Conservation (phyloP, 2,329 filamentous ascomycete genomes). For the Cordyceps pruinosa region DNA sequence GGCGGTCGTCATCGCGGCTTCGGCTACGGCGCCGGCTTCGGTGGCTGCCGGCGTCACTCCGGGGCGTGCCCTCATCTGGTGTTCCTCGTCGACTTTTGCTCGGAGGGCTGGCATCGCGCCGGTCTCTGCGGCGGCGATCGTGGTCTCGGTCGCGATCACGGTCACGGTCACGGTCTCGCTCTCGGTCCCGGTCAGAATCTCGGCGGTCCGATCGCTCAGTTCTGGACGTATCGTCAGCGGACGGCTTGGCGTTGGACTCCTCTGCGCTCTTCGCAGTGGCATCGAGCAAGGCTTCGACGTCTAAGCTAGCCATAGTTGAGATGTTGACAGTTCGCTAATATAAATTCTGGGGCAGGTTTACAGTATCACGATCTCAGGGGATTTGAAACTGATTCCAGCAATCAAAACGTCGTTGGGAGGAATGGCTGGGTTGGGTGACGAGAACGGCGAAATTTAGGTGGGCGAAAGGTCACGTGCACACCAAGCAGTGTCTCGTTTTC, state of each 20-base stretch:
- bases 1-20: constrained; percentile 69
- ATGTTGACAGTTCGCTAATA: constrained; percentile 11
- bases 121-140: constrained; percentile 42
- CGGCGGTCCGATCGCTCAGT: constrained; percentile 39
- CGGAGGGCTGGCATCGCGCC: constrained; percentile 51
- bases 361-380: not conserved
- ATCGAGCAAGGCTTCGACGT: constrained; percentile 88
- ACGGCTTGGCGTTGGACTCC: constrained; percentile 39
- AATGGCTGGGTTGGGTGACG: not conserved
- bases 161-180: constrained; percentile 52
- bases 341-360: not conserved
- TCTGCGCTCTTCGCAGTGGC: constrained; percentile 62
- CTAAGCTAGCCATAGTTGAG: constrained; percentile 44
- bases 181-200: constrained; percentile 48
- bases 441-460: constrained; percentile 6
- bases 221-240: constrained; percentile 46
- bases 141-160: constrained; percentile 42
- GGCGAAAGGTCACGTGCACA: not conserved
- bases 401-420: not conserved
- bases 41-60: constrained; percentile 71
- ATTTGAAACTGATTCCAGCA: not conserved
- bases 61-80: constrained; percentile 57
- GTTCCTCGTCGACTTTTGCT: constrained; percentile 40
- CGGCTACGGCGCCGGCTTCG: constrained; percentile 75
- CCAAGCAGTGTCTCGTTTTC: not conserved